Conservation (phyloP, 2,329 filamentous ascomycete species). For the Cercospora janseana region DNA sequence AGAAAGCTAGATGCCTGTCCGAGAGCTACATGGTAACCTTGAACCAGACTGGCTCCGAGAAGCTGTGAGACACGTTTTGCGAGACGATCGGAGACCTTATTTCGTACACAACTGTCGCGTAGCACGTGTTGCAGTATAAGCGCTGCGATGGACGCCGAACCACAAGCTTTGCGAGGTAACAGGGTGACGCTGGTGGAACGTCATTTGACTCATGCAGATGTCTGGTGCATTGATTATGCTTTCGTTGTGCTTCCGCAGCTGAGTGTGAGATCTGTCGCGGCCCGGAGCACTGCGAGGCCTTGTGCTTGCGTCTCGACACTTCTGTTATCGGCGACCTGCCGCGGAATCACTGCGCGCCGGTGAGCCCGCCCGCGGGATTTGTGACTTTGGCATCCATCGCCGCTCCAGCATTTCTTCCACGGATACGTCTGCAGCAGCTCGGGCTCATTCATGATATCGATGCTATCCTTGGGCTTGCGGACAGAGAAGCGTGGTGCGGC, state of each 20-base stretch:
- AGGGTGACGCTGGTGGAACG: constrained; percentile 7
- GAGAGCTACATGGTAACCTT: not conserved
- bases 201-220: constrained; percentile 9
- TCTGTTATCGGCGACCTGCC: constrained; percentile 61
- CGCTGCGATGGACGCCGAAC: constrained; percentile 4
- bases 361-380: not conserved
- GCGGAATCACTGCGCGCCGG: constrained; percentile 14
- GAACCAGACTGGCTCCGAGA: not conserved
- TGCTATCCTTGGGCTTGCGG: constrained; percentile 44
- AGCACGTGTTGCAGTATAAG: constrained; percentile 11
- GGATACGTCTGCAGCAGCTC: constrained; percentile 24
- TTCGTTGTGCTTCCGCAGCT: constrained; percentile 29
- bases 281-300: constrained; percentile 73
- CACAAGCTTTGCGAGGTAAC: not conserved
- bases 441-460: constrained; percentile 51
- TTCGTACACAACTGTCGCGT: not conserved
- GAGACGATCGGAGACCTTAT: not conserved
- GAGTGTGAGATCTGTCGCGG: constrained; percentile 52
- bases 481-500: constrained; percentile 24
- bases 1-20: constrained; percentile 11
- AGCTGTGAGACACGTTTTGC: constrained; percentile 10
- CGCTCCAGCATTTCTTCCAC: constrained; percentile 28
- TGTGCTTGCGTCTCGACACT: constrained; percentile 88
- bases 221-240: too few species aligned
- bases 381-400: constrained; percentile 13